These are phyloP conservation scores for Aureococcus anophagefferens DNA, from an alignment of 108 stramenopile genomes.

Conservation along the genomic window DNA sequence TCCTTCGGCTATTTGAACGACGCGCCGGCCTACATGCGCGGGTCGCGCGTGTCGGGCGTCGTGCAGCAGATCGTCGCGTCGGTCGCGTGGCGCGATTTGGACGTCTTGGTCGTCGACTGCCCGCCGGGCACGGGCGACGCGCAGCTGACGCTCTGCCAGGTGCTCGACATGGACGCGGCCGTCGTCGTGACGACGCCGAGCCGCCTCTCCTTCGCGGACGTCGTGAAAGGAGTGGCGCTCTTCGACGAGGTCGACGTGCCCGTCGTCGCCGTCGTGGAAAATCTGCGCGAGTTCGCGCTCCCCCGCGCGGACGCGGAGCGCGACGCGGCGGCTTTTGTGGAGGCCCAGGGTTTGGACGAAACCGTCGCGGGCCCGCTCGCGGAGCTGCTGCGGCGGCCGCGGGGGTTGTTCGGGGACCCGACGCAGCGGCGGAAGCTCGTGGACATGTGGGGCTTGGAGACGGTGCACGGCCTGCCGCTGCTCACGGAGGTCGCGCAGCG, in stretches of 20 bases:
- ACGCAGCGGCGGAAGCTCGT: constrained; percentile 59
- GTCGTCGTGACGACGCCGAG: constrained; percentile 63
- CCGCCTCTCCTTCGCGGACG: constrained; percentile 45
- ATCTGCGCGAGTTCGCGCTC: constrained; percentile 47
- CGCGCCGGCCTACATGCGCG: constrained; percentile 5
- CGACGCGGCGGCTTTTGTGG: background rate
- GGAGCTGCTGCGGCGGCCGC: background rate
- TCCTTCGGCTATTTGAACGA: constrained; percentile 25
- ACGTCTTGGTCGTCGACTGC: constrained; percentile 59
- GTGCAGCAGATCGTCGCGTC: constrained; percentile 36
- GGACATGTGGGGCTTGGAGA: constrained; percentile 74
- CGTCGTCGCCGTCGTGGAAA: constrained; percentile 51
- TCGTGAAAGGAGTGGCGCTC: constrained; percentile 54
- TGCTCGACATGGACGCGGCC: constrained; percentile 38
- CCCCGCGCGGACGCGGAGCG: background rate
- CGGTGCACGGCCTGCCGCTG: constrained; percentile 60
- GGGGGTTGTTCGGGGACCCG: constrained; percentile 62
- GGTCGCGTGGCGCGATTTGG: constrained; percentile 57
- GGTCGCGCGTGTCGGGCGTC: constrained; percentile 21
- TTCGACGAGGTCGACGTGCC: constrained; percentile 47
- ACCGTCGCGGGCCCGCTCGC: background rate
- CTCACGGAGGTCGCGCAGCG: constrained; percentile 40
- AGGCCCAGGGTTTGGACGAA: background rate
- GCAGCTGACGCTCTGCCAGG: constrained; percentile 54
- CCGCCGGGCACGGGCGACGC: constrained; percentile 63